phyloP scores from a whole-genome alignment of 2,329 filamentous ascomycete genomes.

The Ramularia collo-cygni region DNA sequence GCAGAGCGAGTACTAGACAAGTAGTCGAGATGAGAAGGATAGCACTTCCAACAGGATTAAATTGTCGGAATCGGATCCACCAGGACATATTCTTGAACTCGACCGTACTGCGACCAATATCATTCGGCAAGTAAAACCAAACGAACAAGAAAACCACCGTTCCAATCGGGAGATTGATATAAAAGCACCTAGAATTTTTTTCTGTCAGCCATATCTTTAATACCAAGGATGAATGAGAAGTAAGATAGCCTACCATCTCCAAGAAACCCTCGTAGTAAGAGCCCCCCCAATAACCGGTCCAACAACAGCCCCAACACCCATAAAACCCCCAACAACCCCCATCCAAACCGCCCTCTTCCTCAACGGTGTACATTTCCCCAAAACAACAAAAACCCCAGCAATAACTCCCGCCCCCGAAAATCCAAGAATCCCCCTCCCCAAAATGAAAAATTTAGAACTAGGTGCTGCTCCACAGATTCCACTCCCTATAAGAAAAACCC shows the following conservation, averaged over 20 bases:
- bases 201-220: no score
- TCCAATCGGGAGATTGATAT: slow-evolving; percentile 44
- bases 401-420: slow-evolving; percentile 48
- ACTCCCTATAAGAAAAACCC: slow-evolving; percentile 41
- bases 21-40: slow-evolving; percentile 33
- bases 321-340: slow-evolving; percentile 34
- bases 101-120: not conserved
- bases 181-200: not conserved
- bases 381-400: slow-evolving; percentile 32
- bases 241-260: slow-evolving; percentile 46
- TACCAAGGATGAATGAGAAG: slow-evolving; percentile 42
- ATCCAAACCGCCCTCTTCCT: slow-evolving; percentile 14
- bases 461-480: slow-evolving; percentile 44
- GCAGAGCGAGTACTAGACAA: slow-evolving; percentile 39
- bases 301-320: slow-evolving; percentile 38
- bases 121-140: slow-evolving; percentile 23
- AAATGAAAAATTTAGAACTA: slow-evolving; percentile 45
- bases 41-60: slow-evolving; percentile 36
- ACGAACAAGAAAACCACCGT: slow-evolving; percentile 26
- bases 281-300: slow-evolving; percentile 48
- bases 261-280: slow-evolving; percentile 40
- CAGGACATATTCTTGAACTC: slow-evolving; percentile 12
- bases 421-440: slow-evolving; percentile 47
- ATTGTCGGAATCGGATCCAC: slow-evolving; percentile 21
- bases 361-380: slow-evolving; percentile 10